Evolutionary conservation across 192 early-diverging fungal species (phyloP).

Genomic region (Backusella westeae): DNA sequence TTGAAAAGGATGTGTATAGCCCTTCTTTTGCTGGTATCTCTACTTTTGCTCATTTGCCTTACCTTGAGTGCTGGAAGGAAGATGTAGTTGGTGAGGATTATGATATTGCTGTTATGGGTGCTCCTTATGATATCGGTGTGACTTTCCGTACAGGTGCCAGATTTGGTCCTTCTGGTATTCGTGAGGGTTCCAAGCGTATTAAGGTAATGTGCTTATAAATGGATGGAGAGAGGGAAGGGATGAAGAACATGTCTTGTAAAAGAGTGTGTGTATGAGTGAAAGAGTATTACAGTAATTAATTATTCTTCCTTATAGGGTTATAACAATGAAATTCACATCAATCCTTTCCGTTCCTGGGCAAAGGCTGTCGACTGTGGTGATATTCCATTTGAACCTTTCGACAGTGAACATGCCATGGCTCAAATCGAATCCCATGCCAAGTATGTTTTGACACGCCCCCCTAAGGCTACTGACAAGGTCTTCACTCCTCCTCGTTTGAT

Average conservation of each 20-base stretch:
- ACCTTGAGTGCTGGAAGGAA: constrained; percentile 28
- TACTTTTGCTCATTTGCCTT: constrained; percentile 37
- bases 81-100: constrained; percentile 26
- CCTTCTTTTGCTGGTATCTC: constrained; percentile 34
- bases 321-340: constrained; percentile 26
- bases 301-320: constrained; percentile 17
- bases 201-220: constrained; percentile 20
- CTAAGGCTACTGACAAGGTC: background rate
- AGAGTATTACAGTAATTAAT: background rate
- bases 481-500: constrained; percentile 22
- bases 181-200: constrained; percentile 31
- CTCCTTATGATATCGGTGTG: constrained; percentile 37
- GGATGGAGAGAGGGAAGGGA: background rate
- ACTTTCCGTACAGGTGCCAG: constrained; percentile 37
- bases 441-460: constrained; percentile 23
- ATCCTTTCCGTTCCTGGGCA: constrained; percentile 34
- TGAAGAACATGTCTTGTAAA: background rate
- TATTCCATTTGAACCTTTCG: constrained; percentile 35
- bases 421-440: constrained; percentile 27
- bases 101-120: constrained; percentile 36
- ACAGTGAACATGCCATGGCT: constrained; percentile 26
- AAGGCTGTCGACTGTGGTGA: constrained; percentile 34
- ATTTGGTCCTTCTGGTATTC: constrained; percentile 35
- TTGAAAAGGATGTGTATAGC: constrained; percentile 21
- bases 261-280: background rate